Base-by-base conservation (phyloP, 148 eudicot species). In the Heliamphora exappendiculata region DNA sequence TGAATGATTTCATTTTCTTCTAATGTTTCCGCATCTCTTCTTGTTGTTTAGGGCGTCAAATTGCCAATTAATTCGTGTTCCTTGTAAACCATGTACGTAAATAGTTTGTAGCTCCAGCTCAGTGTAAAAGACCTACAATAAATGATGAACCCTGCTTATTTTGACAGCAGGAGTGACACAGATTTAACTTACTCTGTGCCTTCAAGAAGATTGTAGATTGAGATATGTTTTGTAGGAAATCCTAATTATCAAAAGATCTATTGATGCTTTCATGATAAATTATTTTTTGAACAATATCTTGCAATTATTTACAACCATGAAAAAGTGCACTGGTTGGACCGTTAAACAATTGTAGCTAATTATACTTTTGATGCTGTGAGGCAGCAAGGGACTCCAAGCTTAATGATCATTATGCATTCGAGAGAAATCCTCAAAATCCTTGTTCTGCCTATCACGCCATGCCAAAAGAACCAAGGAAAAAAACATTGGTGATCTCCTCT, bases 341-440 rank as follows among this genome's bases (percentile, higher is more conserved):
- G 62, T 62, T 20, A 72, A 49, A 24, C 69, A 36, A 49, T 45
- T 50, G 16, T 59, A 76, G 73, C 74, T 72, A 36, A 78, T 55
- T 24, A 71, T 58, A 33, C 54, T 57, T 78, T 75, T 81, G 49
- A 70, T 79, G 74, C 53, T 80, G 50, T 89, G 84, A 77, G 87
- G 74, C 83, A 76, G 77, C 67, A 39, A 87, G 85, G 82, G 67
- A 54, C 63, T 79, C 69, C 75, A 83, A 83, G 76, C 78, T 41
- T 69, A 63, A 71, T 64, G 82, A 70, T 72, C 39, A 41, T 12
- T 62, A n/a, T 64, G 62, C 44, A n/a, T 41, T 60, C 16, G 53
- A 62, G 49, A 60, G 80, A 77, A 54, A 45, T 67, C 22, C 42
- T 66, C 57, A 33, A 79, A 67, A 51, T 67, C 19, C 44, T 33